phyloP scores from a whole-genome alignment of 23 red algal species.

The Gracilaria gracilis region DNA sequence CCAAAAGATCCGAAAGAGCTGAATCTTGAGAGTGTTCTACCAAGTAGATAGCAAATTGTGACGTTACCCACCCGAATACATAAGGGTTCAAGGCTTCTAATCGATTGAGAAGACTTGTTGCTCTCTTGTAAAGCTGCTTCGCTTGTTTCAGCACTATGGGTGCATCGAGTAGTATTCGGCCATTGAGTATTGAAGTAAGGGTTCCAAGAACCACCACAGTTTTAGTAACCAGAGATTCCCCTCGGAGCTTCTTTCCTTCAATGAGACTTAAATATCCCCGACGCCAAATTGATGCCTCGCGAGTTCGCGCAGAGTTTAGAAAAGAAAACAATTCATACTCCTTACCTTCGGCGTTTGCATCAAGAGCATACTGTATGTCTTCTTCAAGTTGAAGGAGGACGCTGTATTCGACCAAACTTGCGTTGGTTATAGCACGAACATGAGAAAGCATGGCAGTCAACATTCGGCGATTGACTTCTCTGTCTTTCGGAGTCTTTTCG shows the following conservation, averaged over 20 bases:
- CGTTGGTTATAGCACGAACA: conserved; percentile 56
- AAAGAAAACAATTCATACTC: conserved; percentile 72
- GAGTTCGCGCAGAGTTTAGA: conserved; percentile 4
- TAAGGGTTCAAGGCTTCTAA: conserved; percentile 53
- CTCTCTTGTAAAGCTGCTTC: conserved; percentile 52
- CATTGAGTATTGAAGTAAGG: conserved; percentile 58
- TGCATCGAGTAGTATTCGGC: conserved; percentile 42
- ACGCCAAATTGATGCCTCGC: conserved; percentile 1
- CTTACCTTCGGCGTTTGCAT: conserved; percentile 72
- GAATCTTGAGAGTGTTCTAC: conserved; percentile 38
- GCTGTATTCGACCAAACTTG: conserved; percentile 45
- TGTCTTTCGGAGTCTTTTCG: conserved; percentile 21
- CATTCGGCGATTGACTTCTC: conserved; percentile 61
- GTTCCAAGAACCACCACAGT: conserved; percentile 49
- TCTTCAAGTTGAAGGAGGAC: conserved; percentile 60
- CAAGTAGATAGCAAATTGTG: conserved; percentile 56
- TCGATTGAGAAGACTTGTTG: conserved; percentile 55
- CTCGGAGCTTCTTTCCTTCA: conserved; percentile 35
- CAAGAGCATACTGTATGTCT: conserved; percentile 67
- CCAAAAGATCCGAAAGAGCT: conserved; percentile 39
- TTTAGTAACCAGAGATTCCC: conserved; percentile 40
- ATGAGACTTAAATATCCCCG: conserved; percentile 9
- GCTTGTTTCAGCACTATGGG: conserved; percentile 41
- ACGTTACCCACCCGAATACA: conserved; percentile 56
- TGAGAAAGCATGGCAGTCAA: conserved; percentile 55